Evolutionary conservation across 176 grass and related monocot species (phyloP).

Genomic region (Miscanthus lutarioriparius): DNA sequence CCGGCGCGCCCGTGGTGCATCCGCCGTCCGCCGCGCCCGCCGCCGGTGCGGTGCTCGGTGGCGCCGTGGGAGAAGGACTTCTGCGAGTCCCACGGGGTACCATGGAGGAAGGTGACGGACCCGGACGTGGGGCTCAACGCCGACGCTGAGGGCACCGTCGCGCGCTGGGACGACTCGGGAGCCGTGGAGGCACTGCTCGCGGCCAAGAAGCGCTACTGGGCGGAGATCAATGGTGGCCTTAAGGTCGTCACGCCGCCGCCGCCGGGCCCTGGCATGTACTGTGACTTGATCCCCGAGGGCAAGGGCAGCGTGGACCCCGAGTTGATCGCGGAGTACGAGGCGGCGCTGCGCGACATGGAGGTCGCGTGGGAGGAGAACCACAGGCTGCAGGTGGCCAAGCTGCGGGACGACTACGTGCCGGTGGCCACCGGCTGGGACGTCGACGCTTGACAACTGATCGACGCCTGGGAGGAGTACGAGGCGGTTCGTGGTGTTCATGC

Average conservation of each 20-base stretch:
- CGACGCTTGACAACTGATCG: background rate
- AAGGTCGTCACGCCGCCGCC: background rate
- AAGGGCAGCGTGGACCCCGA: background rate
- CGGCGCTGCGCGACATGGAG: constrained; percentile 15
- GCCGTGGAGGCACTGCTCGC: constrained; percentile 37
- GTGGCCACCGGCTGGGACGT: constrained; percentile 19
- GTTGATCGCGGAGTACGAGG: constrained; percentile 19
- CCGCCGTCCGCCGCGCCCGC: background rate
- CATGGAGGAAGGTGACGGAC: constrained; percentile 43
- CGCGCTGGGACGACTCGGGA: constrained; percentile 52
- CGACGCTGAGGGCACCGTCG: background rate
- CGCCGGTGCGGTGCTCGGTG: constrained; percentile 10
- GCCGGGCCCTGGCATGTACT: constrained; percentile 28
- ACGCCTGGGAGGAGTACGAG: too few relatives aligned
- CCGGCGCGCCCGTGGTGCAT: background rate
- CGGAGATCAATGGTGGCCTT: constrained; percentile 30
- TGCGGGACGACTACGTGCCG: constrained; percentile 4
- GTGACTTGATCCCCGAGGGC: constrained; percentile 1
- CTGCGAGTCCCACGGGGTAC: constrained; percentile 20
- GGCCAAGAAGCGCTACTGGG: constrained; percentile 49
- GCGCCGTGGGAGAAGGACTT: constrained; percentile 50
- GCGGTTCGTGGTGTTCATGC: background rate
- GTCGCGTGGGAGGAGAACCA: background rate
- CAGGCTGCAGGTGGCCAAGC: background rate
- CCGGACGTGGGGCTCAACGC: constrained; percentile 12